Conservation (phyloP, 2,329 filamentous ascomycete genomes). For the Trichoderma brevicompactum region DNA sequence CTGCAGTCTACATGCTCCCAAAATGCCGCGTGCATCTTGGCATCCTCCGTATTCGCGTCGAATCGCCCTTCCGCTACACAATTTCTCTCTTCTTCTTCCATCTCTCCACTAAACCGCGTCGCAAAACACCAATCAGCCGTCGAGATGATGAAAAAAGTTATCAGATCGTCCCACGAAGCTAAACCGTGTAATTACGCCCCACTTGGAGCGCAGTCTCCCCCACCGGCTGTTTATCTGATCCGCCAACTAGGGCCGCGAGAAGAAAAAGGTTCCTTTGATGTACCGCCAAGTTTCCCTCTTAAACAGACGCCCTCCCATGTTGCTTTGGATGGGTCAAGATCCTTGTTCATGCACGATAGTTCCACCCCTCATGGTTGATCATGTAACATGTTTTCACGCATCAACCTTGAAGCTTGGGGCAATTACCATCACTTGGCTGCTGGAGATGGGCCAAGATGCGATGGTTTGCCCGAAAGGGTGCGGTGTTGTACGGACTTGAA, state of each 20-base stretch:
- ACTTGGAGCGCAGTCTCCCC: background rate
- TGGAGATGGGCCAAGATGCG: background rate
- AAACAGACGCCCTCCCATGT: background rate
- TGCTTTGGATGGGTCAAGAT: background rate
- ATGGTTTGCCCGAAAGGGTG: constrained; percentile 1
- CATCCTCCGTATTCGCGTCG: constrained; percentile 10
- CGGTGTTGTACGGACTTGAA: background rate
- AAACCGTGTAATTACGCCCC: constrained; percentile 9
- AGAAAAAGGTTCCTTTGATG: constrained; percentile 1
- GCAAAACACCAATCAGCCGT: constrained; percentile 8
- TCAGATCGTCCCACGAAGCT: constrained; percentile 18
- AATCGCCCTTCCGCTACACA: background rate
- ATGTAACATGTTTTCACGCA: background rate
- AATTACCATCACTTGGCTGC: background rate
- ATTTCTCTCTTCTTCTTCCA: constrained; percentile 1
- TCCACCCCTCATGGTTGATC: background rate
- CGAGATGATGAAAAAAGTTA: constrained; percentile 20
- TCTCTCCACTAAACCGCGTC: background rate
- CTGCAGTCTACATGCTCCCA: no score
- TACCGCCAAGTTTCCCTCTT: background rate
- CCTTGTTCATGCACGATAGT: constrained; percentile 1
- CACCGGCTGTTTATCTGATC: constrained; percentile 25
- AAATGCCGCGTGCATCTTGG: constrained; percentile 1
- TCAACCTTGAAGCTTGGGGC: background rate
- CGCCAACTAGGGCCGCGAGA: background rate